These are phyloP conservation scores for Hymenoscyphus repandus DNA, from an alignment of 2,329 filamentous ascomycete genomes.

Conservation along the genomic window DNA sequence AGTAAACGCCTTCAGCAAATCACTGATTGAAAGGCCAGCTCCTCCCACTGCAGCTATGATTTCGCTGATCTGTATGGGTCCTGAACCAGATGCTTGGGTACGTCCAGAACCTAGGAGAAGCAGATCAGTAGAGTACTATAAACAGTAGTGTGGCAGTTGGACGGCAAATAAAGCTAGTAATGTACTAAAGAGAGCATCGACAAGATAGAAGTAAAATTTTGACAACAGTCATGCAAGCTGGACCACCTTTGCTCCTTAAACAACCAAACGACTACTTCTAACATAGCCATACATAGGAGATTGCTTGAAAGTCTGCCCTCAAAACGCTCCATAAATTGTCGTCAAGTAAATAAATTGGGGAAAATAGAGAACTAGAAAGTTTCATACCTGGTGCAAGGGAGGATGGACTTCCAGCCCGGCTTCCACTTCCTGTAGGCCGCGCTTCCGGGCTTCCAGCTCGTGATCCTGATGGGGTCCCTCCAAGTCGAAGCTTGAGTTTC, in stretches of 20 bases:
- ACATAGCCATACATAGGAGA: background rate
- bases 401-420: slow-evolving; percentile 30
- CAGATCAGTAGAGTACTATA: too few relatives aligned
- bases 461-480: slow-evolving; percentile 48
- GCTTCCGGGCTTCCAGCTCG: slow-evolving; percentile 54
- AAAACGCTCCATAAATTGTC: background rate
- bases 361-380: background rate
- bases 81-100: slow-evolving; percentile 11
- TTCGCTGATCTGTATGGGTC: slow-evolving; percentile 44
- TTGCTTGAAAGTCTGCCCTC: too few relatives aligned
- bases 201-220: too few relatives aligned
- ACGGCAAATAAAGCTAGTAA: too few relatives aligned
- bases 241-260: too few relatives aligned
- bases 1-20: slow-evolving; percentile 50
- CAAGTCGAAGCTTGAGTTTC: slow-evolving; percentile 48
- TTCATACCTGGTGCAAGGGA: slow-evolving; percentile 16
- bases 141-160: too few relatives aligned
- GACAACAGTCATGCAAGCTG: too few relatives aligned
- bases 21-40: slow-evolving; percentile 48
- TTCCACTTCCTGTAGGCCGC: slow-evolving; percentile 19
- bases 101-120: slow-evolving; percentile 5
- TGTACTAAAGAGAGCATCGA: too few relatives aligned
- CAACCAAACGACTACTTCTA: background rate
- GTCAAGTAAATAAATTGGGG: background rate
- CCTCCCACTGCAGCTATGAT: slow-evolving; percentile 49